These are phyloP conservation scores for Aspergillus floridensis DNA, from an alignment of 2,329 filamentous ascomycete species.

Conservation along the genomic window DNA sequence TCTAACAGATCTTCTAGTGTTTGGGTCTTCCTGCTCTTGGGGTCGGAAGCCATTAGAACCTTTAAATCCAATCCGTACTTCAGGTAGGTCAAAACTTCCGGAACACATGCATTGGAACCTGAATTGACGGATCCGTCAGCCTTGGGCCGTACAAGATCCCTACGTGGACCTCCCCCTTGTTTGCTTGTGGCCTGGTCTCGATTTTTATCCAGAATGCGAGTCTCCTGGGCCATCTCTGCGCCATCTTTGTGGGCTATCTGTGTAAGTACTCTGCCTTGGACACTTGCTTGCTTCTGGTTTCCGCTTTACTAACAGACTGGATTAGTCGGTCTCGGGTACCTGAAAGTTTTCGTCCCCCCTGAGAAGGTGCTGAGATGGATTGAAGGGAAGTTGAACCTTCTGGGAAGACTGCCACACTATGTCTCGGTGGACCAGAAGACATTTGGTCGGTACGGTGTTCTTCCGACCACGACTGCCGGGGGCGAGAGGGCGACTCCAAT, in stretches of 20 bases:
- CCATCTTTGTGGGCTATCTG: constrained; percentile 78
- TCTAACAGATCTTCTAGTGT: constrained; percentile 55
- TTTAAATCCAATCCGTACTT: constrained; percentile 79
- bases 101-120: neutral
- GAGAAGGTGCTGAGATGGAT: constrained; percentile 86
- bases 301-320: constrained; percentile 9
- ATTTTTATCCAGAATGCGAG: constrained; percentile 78
- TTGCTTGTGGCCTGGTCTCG: constrained; percentile 69
- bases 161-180: constrained; percentile 86
- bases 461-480: constrained; percentile 58
- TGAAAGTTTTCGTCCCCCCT: constrained; percentile 84
- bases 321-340: constrained; percentile 77
- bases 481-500: constrained; percentile 45
- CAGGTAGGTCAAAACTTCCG: constrained; percentile 42
- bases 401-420: constrained; percentile 83
- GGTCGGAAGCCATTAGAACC: constrained; percentile 80
- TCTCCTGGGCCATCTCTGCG: constrained; percentile 81
- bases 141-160: constrained; percentile 70
- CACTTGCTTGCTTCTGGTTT: neutral
- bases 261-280: constrained; percentile 55
- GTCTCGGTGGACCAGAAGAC: constrained; percentile 95
- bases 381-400: constrained; percentile 80
- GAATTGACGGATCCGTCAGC: constrained; percentile 35
- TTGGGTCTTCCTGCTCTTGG: constrained; percentile 88
- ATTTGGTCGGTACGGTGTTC: constrained; percentile 84